Percentiles rank a stretch among this genome's conserved stretches.
Conservation (phyloP, 305 asterid species). For the Fraxinus baroniana region DNA sequence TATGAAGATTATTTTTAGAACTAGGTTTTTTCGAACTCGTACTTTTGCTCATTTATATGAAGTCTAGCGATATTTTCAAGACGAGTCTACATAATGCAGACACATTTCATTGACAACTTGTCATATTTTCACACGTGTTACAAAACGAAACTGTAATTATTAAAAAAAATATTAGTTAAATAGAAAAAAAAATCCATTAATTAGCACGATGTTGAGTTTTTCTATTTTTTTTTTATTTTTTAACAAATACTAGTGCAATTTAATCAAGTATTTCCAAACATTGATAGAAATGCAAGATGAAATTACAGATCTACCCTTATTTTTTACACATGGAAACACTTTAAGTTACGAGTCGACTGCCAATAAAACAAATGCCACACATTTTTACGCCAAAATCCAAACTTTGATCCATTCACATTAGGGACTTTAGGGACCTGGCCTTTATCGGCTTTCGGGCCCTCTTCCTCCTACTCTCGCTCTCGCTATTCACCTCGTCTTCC, state of each 20-base stretch:
- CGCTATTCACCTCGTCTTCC: conserved; percentile 3
- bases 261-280: background rate
- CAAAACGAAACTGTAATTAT: background rate
- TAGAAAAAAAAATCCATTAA: background rate
- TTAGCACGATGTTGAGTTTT: background rate
- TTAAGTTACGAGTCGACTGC: background rate
- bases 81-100: background rate
- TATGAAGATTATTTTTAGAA: background rate
- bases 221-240: background rate
- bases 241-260: background rate
- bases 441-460: conserved; percentile 65
- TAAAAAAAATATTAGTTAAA: background rate
- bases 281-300: background rate
- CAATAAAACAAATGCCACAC: conserved; percentile 10
- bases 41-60: no score
- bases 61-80: background rate
- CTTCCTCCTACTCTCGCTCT: conserved; percentile 33
- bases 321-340: conserved; percentile 19
- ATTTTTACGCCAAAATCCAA: conserved; percentile 2
- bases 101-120: background rate
- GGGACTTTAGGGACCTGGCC: conserved; percentile 65
- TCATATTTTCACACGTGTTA: background rate
- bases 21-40: background rate
- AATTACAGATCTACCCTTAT: conserved; percentile 26
- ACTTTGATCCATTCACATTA: conserved; percentile 36